Percentiles rank a stretch among this genome's conserved stretches.
These are phyloP conservation scores for Nymphaea colorata DNA, from an alignment of 164 flowering plant species.

Conservation along the genomic window DNA sequence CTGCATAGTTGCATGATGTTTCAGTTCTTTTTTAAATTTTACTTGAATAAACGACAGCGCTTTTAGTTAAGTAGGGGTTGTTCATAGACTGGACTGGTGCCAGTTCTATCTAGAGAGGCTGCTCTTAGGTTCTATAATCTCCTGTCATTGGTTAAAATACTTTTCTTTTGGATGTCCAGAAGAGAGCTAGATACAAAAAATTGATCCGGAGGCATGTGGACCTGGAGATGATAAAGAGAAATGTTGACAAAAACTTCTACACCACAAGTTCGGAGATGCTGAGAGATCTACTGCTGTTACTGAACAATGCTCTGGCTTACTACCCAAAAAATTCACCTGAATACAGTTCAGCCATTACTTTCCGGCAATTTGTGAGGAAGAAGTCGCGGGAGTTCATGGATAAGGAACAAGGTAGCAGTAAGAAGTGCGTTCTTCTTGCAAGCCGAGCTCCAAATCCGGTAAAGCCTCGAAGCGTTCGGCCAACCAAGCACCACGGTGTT, in stretches of 20 bases:
- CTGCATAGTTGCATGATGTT: no score
- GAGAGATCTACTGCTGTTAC: conserved; percentile 61
- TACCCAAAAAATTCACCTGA: conserved; percentile 60
- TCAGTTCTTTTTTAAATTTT: no score
- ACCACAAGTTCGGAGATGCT: conserved; percentile 39
- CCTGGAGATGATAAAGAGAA: conserved; percentile 45
- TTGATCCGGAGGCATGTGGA: conserved; percentile 60
- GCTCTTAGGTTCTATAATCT: no score
- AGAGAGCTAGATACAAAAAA: conserved; percentile 61
- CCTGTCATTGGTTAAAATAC: no score
- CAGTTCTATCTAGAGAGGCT: background rate
- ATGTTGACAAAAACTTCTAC: conserved; percentile 25
- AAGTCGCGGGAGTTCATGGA: conserved; percentile 13
- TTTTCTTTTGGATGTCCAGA: conserved; percentile 26
- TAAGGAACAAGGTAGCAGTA: background rate
- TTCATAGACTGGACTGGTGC: background rate
- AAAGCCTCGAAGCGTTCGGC: conserved; percentile 29
- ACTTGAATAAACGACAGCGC: no score
- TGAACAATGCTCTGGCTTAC: conserved; percentile 63
- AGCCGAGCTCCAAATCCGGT: conserved; percentile 3
- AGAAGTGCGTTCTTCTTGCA: background rate
- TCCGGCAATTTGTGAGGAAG: conserved; percentile 29
- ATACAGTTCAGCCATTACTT: conserved; percentile 37
- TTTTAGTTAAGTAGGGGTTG: background rate
- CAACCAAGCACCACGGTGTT: conserved; percentile 11